Conservation (phyloP, 768 basidiomycete species). For the Naganishia friedmannii region DNA sequence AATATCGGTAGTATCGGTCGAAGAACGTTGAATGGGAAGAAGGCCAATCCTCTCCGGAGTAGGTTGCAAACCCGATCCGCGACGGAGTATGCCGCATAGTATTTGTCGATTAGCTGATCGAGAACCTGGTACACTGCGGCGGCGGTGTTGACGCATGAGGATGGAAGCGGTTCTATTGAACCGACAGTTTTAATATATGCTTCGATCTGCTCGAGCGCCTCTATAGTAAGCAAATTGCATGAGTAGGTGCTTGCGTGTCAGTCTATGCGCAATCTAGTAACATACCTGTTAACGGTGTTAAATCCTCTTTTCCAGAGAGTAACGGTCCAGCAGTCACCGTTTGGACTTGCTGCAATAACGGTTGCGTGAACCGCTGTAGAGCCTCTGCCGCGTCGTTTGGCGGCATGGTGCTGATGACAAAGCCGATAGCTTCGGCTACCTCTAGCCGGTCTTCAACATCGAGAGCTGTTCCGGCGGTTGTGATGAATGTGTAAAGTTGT, state of each 20-base stretch:
- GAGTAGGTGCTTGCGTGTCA: not conserved
- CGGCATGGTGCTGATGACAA: constrained; percentile 91
- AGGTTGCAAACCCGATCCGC: constrained; percentile 81
- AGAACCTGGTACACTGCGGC: constrained; percentile 79
- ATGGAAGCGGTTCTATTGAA: constrained; percentile 74
- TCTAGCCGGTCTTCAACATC: constrained; percentile 82
- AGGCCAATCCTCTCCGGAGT: constrained; percentile 73
- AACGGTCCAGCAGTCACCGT: constrained; percentile 59
- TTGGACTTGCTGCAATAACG: constrained; percentile 76
- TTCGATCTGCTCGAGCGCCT: constrained; percentile 86
- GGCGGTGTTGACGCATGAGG: constrained; percentile 72
- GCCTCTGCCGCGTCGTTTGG: constrained; percentile 82
- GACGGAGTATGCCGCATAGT: constrained; percentile 70
- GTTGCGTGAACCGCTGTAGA: constrained; percentile 78
- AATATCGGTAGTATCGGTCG: constrained; percentile 69
- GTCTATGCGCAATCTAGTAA: constrained; percentile 23
- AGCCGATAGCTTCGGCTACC: constrained; percentile 92
- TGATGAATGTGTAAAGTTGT: constrained; percentile 83
- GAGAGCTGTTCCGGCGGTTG: constrained; percentile 72
- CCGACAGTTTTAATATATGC: constrained; percentile 81
- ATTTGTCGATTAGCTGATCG: constrained; percentile 73
- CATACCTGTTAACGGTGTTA: constrained; percentile 68
- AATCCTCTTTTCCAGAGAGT: constrained; percentile 66
- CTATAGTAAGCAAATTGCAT: constrained; percentile 53
- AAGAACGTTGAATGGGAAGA: constrained; percentile 67